Conservation (phyloP, 306 rosid genomes). For the Oemleria cerasiformis region DNA sequence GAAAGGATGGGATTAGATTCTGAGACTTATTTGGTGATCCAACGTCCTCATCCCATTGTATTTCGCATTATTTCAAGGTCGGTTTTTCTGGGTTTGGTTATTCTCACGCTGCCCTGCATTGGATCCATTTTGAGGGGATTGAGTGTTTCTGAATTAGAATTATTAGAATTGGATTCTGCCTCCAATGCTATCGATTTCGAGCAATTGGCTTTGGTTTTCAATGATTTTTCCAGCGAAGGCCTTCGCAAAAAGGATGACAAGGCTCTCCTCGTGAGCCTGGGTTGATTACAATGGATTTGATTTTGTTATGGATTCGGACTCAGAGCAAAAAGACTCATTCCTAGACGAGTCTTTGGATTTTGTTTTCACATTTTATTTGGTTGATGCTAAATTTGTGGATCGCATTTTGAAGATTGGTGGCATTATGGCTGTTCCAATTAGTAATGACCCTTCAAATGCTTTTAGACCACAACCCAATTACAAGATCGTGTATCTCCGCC, state of each 20-base stretch:
- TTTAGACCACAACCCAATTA: slow-evolving; percentile 40
- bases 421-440: slow-evolving; percentile 54
- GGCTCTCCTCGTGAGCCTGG: slow-evolving; percentile 47
- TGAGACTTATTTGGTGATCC: slow-evolving; percentile 34
- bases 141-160: slow-evolving; percentile 17
- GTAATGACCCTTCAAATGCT: slow-evolving; percentile 28
- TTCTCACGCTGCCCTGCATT: slow-evolving; percentile 46
- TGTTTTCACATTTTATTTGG: slow-evolving; percentile 35
- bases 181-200: slow-evolving; percentile 25
- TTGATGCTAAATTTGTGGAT: slow-evolving; percentile 44
- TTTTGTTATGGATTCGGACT: slow-evolving; percentile 37
- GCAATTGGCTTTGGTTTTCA: slow-evolving; percentile 42
- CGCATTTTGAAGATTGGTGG: slow-evolving; percentile 51
- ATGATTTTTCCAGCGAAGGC: slow-evolving; percentile 54
- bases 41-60: slow-evolving; percentile 46
- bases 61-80: slow-evolving; percentile 54
- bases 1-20: slow-evolving; percentile 34
- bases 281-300: slow-evolving; percentile 24
- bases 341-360: slow-evolving; percentile 49
- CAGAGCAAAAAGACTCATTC: slow-evolving; percentile 33
- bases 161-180: slow-evolving; percentile 1
- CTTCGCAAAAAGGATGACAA: slow-evolving; percentile 40
- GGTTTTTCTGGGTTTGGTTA: slow-evolving; percentile 49
- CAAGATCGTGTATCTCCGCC: slow-evolving; percentile 42
- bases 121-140: slow-evolving; percentile 27